phyloP scores from a whole-genome alignment of 257 asterid species.

The Petrea volubilis region DNA sequence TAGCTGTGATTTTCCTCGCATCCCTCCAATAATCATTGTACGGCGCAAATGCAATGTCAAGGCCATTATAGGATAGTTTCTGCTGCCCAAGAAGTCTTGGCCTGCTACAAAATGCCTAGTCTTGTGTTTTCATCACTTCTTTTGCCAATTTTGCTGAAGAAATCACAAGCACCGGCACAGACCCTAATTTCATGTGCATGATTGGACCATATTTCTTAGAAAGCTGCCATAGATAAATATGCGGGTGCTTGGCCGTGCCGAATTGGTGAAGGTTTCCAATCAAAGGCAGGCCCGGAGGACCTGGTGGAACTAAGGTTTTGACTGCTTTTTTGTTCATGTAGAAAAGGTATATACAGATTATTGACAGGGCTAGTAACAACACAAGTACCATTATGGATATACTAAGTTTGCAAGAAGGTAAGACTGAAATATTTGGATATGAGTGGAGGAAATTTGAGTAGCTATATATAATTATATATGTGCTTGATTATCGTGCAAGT shows the following conservation, averaged over 20 bases:
- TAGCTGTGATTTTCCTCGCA: conserved; percentile 30
- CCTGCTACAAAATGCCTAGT: conserved; percentile 34
- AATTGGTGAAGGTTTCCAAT: conserved; percentile 44
- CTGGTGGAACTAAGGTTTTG: too few relatives aligned
- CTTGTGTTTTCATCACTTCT: conserved; percentile 26
- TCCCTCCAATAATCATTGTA: conserved; percentile 39
- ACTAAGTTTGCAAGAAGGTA: too few relatives aligned
- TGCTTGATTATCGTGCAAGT: too few relatives aligned
- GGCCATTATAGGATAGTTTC: conserved; percentile 27
- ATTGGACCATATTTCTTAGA: conserved; percentile 35
- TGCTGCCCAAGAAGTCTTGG: conserved; percentile 24
- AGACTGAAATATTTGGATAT: too few relatives aligned
- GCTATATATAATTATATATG: too few relatives aligned
- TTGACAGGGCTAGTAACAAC: too few relatives aligned
- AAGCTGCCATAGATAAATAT: conserved; percentile 26
- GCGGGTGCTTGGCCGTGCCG: conserved; percentile 25
- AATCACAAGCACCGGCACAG: conserved; percentile 17
- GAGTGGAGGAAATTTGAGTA: too few relatives aligned
- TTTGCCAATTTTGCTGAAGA: conserved; percentile 32
- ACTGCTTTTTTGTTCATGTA: too few relatives aligned
- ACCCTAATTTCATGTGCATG: conserved; percentile 34
- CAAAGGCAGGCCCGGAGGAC: conserved; percentile 41
- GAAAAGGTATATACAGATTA: too few relatives aligned
- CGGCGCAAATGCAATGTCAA: conserved; percentile 36
- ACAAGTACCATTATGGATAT: too few relatives aligned